Base-by-base conservation (phyloP, 1,284 basidiomycete species). In the Grifola frondosa region DNA sequence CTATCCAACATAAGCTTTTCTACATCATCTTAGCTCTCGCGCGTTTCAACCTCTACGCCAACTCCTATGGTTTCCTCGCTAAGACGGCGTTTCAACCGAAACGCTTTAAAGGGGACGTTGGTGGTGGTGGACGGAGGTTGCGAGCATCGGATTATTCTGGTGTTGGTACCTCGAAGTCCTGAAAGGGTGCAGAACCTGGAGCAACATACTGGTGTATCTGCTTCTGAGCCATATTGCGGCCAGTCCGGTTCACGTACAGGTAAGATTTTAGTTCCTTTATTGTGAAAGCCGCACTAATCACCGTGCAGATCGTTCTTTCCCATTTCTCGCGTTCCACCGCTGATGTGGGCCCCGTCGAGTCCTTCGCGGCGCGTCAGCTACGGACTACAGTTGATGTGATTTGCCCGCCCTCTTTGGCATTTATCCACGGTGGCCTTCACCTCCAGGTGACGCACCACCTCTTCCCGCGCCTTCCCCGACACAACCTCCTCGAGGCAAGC, bases 381-480 rank as follows among this genome's bases (percentile, higher is more conserved):
- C 87, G 96, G 37, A 99, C 97, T 7, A 98, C 97, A 0, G 91
- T 92, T 52, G 97, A 99, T 65, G 93, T 99, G 28, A 81, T 89
- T 48, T 98, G 95, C 66, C 81, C 86, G 1, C 75, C 84, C 3
- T 80, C 80, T 33, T 76, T 97, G 53, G 90, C 83, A 51, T 97
- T 94, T 60, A 68, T 98, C 22, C 96, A 99, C 62, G 96, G 96
- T 21, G 96, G 92, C 3, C 80, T 84, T 19, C 93, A 99, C 59
- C 83, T 98, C 35, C 96, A 99, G 67, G 93, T 98, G 29, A 93
- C 96, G 5, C 96, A 99, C 61, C 97, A 98, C 66, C 77, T 98
- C 46, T 97, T 98, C 72, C 97, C 96, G 7, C 85, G 97, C 17
- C 73, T 98, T 2, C 97, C 97, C 2, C 76, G 97, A 21, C 96